Base-by-base conservation (phyloP, 2,329 filamentous ascomycete species). In the Monosporascus sp. region DNA sequence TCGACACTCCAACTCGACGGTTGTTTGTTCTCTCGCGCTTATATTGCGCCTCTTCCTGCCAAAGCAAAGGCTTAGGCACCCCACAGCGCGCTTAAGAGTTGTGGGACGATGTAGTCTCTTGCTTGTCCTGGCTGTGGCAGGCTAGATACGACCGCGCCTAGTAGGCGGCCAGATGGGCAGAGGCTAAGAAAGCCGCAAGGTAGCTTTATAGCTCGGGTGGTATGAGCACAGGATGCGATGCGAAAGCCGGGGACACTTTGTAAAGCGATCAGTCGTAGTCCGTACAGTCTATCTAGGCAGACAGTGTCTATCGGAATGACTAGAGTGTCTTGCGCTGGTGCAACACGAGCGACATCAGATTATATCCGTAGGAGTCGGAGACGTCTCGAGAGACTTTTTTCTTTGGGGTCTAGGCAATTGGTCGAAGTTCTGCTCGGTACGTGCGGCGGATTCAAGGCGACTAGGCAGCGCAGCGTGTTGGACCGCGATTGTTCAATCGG, bases 31-130 rank as follows among this genome's bases (percentile, higher is more conserved):
- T 52, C 52, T 51, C 50, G 52, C 53, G 24, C 49, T 48, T 52
- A 22, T 59, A 55, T 57, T 56, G 61, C 56, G 61, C 57, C 54
- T 60, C 54, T 56, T 47, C 55, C 51, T 51, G 53, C 49, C 53
- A 56, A 52, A 54, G 41, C 41, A 7, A 55, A 65, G 60, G 41
- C 41, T 44, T 44, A 22, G 5, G 41, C 11, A 16, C 14, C 20
- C 41, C n/a, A 24, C 41, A 44, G 20, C 41, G 41, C 41, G 41
- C 41, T 44, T 44, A 26, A 44, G n/a, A 44, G 41, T 20, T 44
- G 41, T 26, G 20, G 19, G 41, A 44, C 20, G 26, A 24, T 24
- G 20, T 17, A 20, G 14, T 44, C 41, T 19, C 14, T 26, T 44
- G 41, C 22, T 22, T 16, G 20, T 14, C 41, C 41, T 26, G 7